Conservation (phyloP, 305 asterid species). For the Fraxinus dipetala region DNA sequence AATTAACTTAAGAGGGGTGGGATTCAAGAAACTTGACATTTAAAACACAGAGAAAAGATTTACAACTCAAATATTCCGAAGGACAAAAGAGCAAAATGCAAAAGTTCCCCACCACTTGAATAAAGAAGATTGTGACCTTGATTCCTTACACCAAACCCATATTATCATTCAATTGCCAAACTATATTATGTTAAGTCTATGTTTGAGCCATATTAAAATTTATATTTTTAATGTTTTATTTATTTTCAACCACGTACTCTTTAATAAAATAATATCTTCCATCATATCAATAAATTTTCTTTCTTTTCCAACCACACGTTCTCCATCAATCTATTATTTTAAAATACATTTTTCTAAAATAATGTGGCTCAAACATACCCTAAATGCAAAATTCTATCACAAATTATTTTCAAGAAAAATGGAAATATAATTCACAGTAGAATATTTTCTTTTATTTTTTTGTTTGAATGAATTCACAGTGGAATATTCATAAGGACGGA, state of each 20-base stretch:
- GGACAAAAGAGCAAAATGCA: neutral
- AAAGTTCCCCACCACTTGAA: slow-evolving; percentile 38
- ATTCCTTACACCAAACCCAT: slow-evolving; percentile 30
- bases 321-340: too few species aligned
- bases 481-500: slow-evolving; percentile 29
- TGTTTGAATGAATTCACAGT: neutral
- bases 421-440: slow-evolving; percentile 30
- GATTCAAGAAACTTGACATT: neutral
- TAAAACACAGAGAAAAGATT: neutral
- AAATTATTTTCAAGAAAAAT: neutral
- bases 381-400: neutral
- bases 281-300: too few species aligned
- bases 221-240: too few species aligned
- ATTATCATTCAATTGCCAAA: neutral
- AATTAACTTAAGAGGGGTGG: neutral
- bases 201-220: too few species aligned
- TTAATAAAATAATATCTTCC: too few species aligned
- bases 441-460: neutral
- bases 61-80: neutral
- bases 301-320: too few species aligned
- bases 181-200: neutral
- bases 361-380: too few species aligned
- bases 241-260: too few species aligned
- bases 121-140: slow-evolving; percentile 50
- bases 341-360: too few species aligned